Conservation (phyloP, 768 basidiomycete species). For the Mycena latifolia region DNA sequence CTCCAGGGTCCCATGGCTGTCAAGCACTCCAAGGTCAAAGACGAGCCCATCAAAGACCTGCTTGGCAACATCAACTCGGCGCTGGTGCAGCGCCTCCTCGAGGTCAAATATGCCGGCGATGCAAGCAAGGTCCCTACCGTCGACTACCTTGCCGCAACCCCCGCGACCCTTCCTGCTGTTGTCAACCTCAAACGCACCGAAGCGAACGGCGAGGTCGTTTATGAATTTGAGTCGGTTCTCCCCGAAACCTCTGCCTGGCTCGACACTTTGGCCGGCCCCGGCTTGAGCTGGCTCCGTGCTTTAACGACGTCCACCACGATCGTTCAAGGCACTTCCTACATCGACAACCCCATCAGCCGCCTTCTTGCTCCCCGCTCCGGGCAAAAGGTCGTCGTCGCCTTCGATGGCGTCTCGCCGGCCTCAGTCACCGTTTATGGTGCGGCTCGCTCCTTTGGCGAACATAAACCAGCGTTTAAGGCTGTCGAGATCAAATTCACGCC, state of each 20-base stretch:
- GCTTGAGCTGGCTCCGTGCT: conserved; percentile 89
- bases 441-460: conserved; percentile 83
- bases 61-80: conserved; percentile 87
- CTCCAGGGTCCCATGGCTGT: conserved; percentile 97
- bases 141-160: conserved; percentile 80
- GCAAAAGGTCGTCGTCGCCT: conserved; percentile 80
- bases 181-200: conserved; percentile 59
- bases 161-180: conserved; percentile 50
- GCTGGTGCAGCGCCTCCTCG: conserved; percentile 84
- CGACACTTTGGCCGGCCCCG: conserved; percentile 83
- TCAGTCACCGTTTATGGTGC: conserved; percentile 81
- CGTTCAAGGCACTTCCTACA: conserved; percentile 87
- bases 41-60: conserved; percentile 94
- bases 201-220: conserved; percentile 57
- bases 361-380: conserved; percentile 84
- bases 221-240: conserved; percentile 61
- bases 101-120: conserved; percentile 84
- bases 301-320: conserved; percentile 85
- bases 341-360: conserved; percentile 91
- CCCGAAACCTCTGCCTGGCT: conserved; percentile 85
- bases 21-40: conserved; percentile 87
- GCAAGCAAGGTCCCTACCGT: conserved; percentile 78
- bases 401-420: conserved; percentile 58
- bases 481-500: conserved; percentile 76
- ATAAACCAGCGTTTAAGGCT: conserved; percentile 84